phyloP scores from a whole-genome alignment of 495 filamentous ascomycete genomes.

The Mytilinidion resinicola region DNA sequence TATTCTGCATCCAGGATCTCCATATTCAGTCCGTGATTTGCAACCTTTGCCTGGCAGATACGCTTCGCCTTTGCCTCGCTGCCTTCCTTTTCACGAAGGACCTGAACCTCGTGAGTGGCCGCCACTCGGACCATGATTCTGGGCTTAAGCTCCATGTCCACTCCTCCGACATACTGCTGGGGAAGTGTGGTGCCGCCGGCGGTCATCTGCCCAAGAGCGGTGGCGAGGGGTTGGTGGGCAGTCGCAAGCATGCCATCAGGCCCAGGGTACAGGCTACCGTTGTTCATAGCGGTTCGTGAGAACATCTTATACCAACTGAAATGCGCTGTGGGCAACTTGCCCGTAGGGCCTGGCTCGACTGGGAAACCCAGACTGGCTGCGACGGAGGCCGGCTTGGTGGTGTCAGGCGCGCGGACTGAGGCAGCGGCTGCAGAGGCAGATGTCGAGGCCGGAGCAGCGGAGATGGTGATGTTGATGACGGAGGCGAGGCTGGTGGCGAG shows the following conservation, averaged over 20 bases:
- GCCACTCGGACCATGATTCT: slow-evolving; percentile 54
- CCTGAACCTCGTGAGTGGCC: slow-evolving; percentile 55
- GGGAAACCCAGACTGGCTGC: too few species aligned
- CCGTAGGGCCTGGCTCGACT: too few species aligned
- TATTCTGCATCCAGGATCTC: slow-evolving; percentile 99
- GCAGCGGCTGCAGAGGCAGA: too few species aligned
- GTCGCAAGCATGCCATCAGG: slow-evolving; percentile 26
- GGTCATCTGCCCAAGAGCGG: slow-evolving; percentile 6
- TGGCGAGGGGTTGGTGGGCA: slow-evolving; percentile 6
- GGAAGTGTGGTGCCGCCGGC: not conserved
- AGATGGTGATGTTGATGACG: too few species aligned
- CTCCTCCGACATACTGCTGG: not conserved
- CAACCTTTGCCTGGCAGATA: slow-evolving; percentile 91
- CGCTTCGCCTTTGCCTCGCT: slow-evolving; percentile 71
- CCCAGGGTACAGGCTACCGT: slow-evolving; percentile 48
- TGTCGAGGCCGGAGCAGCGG: too few species aligned
- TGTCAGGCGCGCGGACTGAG: too few species aligned
- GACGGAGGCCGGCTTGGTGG: too few species aligned
- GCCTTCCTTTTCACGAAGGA: slow-evolving; percentile 88
- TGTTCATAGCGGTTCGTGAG: slow-evolving; percentile 56
- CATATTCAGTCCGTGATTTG: slow-evolving; percentile 91
- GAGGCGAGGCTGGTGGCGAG: too few species aligned
- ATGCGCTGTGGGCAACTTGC: too few species aligned
- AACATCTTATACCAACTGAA: too few species aligned
- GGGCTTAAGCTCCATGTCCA: slow-evolving; percentile 65